These are phyloP conservation scores for Kuraishia piskuri DNA, from an alignment of 805 yeast genomes.

Conservation along the genomic window DNA sequence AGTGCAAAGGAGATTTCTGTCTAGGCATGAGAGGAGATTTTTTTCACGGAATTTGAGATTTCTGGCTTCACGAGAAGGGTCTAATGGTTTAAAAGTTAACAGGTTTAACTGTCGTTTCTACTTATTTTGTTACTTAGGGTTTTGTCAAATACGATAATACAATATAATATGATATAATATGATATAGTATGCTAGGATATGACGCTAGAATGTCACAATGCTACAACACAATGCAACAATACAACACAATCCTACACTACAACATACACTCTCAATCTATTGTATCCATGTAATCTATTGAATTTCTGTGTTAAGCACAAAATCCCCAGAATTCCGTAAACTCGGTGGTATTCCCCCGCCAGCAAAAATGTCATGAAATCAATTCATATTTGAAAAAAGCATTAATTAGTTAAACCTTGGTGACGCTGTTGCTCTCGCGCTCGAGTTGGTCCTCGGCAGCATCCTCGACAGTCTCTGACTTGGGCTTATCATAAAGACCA, in stretches of 20 bases:
- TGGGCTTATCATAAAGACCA: constrained; percentile 15
- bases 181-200: too few species aligned
- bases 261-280: too few species aligned
- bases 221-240: too few species aligned
- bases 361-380: neutral
- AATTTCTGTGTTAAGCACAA: neutral
- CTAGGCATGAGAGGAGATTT: neutral
- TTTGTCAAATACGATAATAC: too few species aligned
- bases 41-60: too few species aligned
- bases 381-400: neutral
- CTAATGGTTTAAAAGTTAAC: neutral
- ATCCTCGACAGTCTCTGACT: neutral
- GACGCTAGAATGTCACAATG: too few species aligned
- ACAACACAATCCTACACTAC: too few species aligned
- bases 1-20: neutral
- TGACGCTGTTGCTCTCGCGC: neutral
- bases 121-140: too few species aligned
- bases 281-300: too few species aligned
- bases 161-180: too few species aligned
- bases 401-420: neutral
- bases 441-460: neutral
- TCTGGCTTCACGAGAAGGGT: neutral
- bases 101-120: neutral
- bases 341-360: neutral
- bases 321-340: too few species aligned